These are phyloP conservation scores for Suillus tomentosus DNA, from an alignment of 768 basidiomycete species.

Conservation along the genomic window DNA sequence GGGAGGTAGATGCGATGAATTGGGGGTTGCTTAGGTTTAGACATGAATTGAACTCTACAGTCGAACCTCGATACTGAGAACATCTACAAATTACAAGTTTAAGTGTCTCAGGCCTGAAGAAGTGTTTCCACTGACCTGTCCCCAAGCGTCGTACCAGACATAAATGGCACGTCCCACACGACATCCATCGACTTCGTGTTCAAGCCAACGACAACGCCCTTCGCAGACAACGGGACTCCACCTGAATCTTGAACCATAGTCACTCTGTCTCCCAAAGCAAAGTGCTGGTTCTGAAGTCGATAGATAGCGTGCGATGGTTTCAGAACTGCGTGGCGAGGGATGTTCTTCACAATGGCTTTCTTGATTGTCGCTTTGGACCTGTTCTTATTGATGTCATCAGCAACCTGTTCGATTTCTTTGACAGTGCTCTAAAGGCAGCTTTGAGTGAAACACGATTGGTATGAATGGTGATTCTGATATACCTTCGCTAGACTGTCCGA, in stretches of 20 bases:
- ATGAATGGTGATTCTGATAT: constrained; percentile 7
- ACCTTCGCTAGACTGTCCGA: constrained; percentile 93
- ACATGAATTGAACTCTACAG: constrained; percentile 84
- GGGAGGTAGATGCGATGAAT: constrained; percentile 75
- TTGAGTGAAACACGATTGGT: constrained; percentile 4
- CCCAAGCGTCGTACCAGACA: constrained; percentile 85
- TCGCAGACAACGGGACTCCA: constrained; percentile 85
- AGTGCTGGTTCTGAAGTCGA: constrained; percentile 86
- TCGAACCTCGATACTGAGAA: constrained; percentile 89
- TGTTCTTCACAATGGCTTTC: constrained; percentile 90
- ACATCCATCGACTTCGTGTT: constrained; percentile 90
- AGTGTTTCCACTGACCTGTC: constrained; percentile 56
- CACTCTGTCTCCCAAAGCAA: constrained; percentile 89
- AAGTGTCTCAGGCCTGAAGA: not conserved
- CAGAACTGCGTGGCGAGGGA: constrained; percentile 89
- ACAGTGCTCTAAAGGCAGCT: constrained; percentile 64
- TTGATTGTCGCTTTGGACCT: constrained; percentile 71
- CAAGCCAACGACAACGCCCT: constrained; percentile 92
- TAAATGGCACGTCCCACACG: constrained; percentile 94
- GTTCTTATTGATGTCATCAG: constrained; percentile 63
- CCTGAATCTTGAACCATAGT: constrained; percentile 96
- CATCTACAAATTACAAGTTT: constrained; percentile 51
- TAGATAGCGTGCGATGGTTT: constrained; percentile 91
- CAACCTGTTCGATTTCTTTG: constrained; percentile 71
- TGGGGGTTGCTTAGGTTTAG: constrained; percentile 88